phyloP scores from a whole-genome alignment of 2,329 filamentous ascomycete genomes.

The Celoporthe dispersa region DNA sequence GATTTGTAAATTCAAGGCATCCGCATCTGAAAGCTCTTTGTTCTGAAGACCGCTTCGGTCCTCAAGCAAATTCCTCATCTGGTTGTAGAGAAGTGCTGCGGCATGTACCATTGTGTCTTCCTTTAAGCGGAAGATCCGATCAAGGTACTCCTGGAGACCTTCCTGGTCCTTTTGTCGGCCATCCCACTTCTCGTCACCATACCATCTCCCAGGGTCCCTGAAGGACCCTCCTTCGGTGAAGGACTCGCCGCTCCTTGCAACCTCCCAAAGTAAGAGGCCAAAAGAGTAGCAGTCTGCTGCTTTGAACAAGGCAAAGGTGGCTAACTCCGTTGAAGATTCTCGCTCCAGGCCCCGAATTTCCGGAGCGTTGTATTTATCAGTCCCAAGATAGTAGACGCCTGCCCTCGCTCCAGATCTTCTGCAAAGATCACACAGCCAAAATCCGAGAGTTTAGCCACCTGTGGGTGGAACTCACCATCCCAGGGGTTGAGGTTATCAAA shows the following conservation, averaged over 20 bases:
- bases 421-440: not conserved
- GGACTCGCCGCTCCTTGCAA: not conserved
- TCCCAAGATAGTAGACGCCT: not conserved
- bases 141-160: not conserved
- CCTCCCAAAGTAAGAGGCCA: not conserved
- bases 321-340: not conserved
- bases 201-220: not conserved
- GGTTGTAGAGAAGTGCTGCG: too few species aligned
- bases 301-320: not conserved
- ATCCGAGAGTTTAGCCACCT: not conserved
- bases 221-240: not conserved
- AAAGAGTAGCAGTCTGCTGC: slow-evolving; percentile 1
- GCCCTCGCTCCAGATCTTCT: not conserved
- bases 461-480: not conserved
- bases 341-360: not conserved
- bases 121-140: not conserved
- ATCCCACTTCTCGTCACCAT: not conserved
- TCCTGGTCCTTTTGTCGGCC: not conserved
- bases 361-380: not conserved
- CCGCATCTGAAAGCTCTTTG: not conserved
- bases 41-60: not conserved
- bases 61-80: not conserved
- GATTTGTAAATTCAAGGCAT: not conserved
- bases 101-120: not conserved
- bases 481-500: not conserved